Evolutionary conservation across 345 rosid species (phyloP).

Genomic region (Aquilaria sinensis): DNA sequence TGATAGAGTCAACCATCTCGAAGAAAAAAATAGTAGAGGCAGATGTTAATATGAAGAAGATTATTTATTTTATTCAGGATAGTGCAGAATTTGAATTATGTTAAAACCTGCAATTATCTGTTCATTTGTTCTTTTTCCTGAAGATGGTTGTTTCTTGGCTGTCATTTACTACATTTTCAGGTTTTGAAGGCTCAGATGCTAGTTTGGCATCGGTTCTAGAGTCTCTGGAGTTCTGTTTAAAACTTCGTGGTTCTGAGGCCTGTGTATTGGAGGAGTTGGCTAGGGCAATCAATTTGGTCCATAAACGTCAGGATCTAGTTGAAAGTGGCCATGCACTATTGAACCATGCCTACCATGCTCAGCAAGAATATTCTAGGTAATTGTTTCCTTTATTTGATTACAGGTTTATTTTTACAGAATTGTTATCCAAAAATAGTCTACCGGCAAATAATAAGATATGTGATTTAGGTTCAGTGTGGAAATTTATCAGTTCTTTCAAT

Average conservation of each 20-base stretch:
- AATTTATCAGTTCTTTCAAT: no score
- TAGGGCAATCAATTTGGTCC: constrained; percentile 81
- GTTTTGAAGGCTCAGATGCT: constrained; percentile 92
- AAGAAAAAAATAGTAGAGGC: no score
- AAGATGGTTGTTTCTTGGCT: not conserved
- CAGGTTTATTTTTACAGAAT: not conserved
- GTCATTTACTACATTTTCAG: constrained; percentile 25
- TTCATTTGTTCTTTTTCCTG: not conserved
- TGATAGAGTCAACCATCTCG: no score
- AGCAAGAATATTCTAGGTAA: constrained; percentile 91
- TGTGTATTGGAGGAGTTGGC: constrained; percentile 84
- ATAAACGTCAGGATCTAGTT: constrained; percentile 70
- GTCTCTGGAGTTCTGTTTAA: constrained; percentile 85
- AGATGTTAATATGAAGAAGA: no score
- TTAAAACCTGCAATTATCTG: constrained; percentile 1
- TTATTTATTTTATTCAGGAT: no score
- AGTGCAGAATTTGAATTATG: not conserved
- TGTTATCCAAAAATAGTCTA: no score
- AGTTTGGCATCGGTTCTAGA: constrained; percentile 76
- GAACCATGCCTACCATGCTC: constrained; percentile 74
- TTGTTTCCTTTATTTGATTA: constrained; percentile 3
- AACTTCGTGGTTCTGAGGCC: constrained; percentile 93
- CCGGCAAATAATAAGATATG: not conserved
- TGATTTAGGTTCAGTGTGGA: no score
- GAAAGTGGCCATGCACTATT: constrained; percentile 78